Conservation (phyloP, 805 yeast species). For the Kurtzmaniella fragi region DNA sequence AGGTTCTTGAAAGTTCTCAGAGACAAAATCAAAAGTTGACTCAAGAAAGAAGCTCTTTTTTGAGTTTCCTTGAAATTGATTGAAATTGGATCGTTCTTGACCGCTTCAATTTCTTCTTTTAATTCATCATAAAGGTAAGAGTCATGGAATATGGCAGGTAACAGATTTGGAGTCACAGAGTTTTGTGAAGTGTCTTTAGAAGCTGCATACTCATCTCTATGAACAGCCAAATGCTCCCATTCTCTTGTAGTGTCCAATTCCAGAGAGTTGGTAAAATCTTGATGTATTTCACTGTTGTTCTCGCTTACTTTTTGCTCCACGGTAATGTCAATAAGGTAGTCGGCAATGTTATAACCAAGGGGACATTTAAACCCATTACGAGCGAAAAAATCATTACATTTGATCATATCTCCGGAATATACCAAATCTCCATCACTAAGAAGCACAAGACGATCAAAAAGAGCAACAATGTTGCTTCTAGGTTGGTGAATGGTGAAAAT, state of each 20-base stretch:
- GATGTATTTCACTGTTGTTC: constrained; percentile 22
- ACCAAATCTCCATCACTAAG: constrained; percentile 82
- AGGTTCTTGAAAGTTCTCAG: constrained; percentile 88
- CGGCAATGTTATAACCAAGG: constrained; percentile 87
- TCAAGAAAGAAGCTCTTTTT: constrained; percentile 50
- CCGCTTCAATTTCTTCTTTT: constrained; percentile 29
- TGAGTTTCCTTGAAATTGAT: constrained; percentile 28
- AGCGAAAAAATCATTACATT: constrained; percentile 70
- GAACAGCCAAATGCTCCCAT: constrained; percentile 84
- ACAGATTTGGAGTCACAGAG: constrained; percentile 15
- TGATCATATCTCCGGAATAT: constrained; percentile 79
- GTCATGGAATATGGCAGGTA: constrained; percentile 31
- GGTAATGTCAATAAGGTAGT: constrained; percentile 85
- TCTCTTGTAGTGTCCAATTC: constrained; percentile 63
- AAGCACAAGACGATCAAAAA: constrained; percentile 77
- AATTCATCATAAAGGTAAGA: constrained; percentile 39
- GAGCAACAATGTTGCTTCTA: constrained; percentile 87
- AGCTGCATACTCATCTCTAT: constrained; percentile 60
- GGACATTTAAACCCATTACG: constrained; percentile 81
- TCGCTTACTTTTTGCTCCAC: constrained; percentile 45
- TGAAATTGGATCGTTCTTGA: constrained; percentile 17
- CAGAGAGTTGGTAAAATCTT: constrained; percentile 20
- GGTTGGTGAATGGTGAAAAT: constrained; percentile 97
- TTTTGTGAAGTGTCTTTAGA: constrained; percentile 15
- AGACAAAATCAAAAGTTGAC: constrained; percentile 70